Conservation (phyloP, 345 rosid species). For the Citrus reticulata region DNA sequence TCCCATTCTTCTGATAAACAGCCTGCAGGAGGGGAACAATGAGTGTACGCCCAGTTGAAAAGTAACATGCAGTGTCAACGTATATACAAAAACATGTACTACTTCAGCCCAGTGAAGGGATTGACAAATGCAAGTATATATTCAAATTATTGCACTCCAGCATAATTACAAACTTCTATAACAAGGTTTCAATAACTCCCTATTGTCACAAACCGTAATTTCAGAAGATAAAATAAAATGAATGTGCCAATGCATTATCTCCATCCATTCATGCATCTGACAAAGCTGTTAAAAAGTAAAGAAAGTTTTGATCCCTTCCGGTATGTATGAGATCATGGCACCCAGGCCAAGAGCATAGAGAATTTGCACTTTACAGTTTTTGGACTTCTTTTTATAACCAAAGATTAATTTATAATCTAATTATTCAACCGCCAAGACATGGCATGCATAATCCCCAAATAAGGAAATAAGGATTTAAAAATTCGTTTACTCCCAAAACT, state of each 20-base stretch:
- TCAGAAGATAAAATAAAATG: background rate
- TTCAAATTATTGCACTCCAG: background rate
- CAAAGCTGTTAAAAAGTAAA: background rate
- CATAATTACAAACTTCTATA: too few relatives aligned
- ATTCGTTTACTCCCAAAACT: background rate
- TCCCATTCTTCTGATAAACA: conserved; percentile 47
- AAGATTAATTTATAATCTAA: background rate
- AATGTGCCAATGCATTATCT: background rate
- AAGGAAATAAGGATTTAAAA: background rate
- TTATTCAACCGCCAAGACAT: background rate
- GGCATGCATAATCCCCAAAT: background rate
- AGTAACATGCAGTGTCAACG: background rate
- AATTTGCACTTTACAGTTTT: background rate
- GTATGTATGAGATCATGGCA: too few relatives aligned
- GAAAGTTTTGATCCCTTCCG: background rate
- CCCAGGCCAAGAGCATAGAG: background rate
- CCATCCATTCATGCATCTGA: background rate
- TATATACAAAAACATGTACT: background rate
- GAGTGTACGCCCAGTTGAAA: background rate
- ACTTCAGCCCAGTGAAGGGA: background rate
- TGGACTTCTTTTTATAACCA: background rate
- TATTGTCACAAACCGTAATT: too few relatives aligned
- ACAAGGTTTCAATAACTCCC: too few relatives aligned
- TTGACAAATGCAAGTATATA: background rate
- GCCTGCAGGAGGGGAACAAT: conserved; percentile 18